Conservation (phyloP, 2,329 filamentous ascomycete species). For the Pseudocercospora musae region DNA sequence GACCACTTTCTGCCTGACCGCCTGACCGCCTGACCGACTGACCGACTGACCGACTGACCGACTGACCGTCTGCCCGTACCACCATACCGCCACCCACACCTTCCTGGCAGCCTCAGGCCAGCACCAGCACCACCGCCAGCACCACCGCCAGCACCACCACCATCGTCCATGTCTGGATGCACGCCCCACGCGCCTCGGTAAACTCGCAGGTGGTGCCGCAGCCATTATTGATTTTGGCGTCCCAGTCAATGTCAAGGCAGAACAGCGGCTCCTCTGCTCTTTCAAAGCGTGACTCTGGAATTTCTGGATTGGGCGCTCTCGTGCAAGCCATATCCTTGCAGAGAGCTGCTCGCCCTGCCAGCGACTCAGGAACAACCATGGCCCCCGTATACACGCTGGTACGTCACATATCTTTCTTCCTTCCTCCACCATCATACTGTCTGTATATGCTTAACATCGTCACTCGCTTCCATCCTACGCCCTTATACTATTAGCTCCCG, state of each 20-base stretch:
- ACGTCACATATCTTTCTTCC: constrained; percentile 11
- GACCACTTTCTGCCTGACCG: neutral
- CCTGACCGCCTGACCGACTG: too few relatives aligned
- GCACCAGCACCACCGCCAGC: too few relatives aligned
- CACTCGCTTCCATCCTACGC: neutral
- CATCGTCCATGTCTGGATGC: constrained; percentile 12
- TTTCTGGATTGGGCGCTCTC: constrained; percentile 15
- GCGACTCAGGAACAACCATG: constrained; percentile 19
- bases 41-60: too few relatives aligned
- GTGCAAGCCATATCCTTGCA: constrained; percentile 21
- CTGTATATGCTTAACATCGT: neutral
- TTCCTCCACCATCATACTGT: too few relatives aligned
- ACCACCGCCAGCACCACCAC: too few relatives aligned
- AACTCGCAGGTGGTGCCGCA: constrained; percentile 23
- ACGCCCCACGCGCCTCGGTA: constrained; percentile 19
- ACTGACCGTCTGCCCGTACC: too few relatives aligned
- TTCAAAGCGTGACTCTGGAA: constrained; percentile 23
- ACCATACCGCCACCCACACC: neutral
- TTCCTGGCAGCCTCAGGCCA: too few relatives aligned
- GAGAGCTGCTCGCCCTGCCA: constrained; percentile 10
- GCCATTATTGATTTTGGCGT: constrained; percentile 24
- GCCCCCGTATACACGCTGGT: constrained; percentile 28
- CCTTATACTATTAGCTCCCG: too few relatives aligned
- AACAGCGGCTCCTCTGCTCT: constrained; percentile 14
- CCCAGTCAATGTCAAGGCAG: constrained; percentile 19